Conservation (phyloP, 2,329 filamentous ascomycete species). For the Albifimbria verrucaria region DNA sequence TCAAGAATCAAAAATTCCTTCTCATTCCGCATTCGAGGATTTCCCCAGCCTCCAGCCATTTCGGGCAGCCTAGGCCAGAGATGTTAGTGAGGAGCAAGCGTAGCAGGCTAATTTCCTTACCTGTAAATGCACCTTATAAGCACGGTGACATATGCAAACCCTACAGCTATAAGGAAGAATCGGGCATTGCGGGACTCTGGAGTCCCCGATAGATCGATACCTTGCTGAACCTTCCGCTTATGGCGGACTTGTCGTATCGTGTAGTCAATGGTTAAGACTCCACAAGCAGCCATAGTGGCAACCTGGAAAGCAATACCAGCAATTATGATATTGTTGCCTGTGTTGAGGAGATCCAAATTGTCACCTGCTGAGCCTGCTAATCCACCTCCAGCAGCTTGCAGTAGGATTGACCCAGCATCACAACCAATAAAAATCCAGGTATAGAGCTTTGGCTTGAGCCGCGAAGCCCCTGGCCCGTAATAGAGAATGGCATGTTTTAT, state of each 20-base stretch:
- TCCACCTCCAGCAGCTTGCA: slow-evolving; percentile 18
- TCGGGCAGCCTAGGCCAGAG: background rate
- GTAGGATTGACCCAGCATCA: slow-evolving; percentile 37
- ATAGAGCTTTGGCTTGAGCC: slow-evolving; percentile 39
- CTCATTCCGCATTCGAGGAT: background rate
- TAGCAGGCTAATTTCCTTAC: background rate
- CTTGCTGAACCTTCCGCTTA: background rate
- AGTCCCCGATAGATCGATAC: background rate
- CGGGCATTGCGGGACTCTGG: background rate
- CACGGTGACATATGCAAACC: background rate
- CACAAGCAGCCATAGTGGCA: background rate
- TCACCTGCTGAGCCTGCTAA: slow-evolving; percentile 6
- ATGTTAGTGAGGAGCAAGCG: background rate
- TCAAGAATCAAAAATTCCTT: background rate
- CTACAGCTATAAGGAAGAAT: background rate
- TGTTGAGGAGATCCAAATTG: background rate
- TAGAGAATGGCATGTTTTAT: slow-evolving; percentile 42
- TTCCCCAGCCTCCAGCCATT: background rate
- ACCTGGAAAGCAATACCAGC: slow-evolving; percentile 1
- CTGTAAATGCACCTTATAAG: background rate
- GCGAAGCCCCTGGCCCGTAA: slow-evolving; percentile 36
- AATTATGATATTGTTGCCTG: background rate
- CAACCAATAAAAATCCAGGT: slow-evolving; percentile 48
- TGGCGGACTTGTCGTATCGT: background rate
- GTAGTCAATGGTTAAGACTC: background rate